Conservation (phyloP, 2,329 filamentous ascomycete species). For the Hymenoscyphus fraxineus region DNA sequence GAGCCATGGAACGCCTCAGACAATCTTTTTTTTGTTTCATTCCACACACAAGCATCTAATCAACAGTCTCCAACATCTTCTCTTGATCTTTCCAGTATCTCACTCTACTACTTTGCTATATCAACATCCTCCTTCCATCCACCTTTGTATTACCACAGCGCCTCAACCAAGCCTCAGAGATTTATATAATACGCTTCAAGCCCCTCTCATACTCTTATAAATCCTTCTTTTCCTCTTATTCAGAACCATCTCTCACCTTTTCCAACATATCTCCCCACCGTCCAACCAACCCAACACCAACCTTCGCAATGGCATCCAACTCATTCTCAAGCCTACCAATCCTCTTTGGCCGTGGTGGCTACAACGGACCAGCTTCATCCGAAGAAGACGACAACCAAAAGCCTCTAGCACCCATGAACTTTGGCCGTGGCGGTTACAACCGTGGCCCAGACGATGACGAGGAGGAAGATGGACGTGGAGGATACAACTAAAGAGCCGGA, state of each 20-base stretch:
- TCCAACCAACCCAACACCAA: conserved; percentile 13
- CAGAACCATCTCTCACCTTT: conserved; percentile 1
- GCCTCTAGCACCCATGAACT: conserved; percentile 5
- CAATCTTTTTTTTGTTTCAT: conserved; percentile 9
- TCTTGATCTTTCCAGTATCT: neutral
- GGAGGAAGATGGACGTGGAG: conserved; percentile 33
- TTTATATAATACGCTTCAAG: conserved; percentile 5
- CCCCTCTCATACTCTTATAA: conserved; percentile 3
- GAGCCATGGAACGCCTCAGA: conserved; percentile 10
- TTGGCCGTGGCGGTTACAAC: conserved; percentile 30
- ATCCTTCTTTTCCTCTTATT: conserved; percentile 1
- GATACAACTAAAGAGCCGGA: conserved; percentile 27
- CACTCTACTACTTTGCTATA: neutral
- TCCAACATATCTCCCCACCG: conserved; percentile 3
- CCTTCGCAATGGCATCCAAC: conserved; percentile 23
- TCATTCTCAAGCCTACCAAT: conserved; percentile 14
- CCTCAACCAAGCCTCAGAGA: neutral
- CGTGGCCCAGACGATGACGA: conserved; percentile 30
- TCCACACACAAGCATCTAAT: conserved; percentile 5
- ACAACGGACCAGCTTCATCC: conserved; percentile 20
- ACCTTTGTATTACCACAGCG: conserved; percentile 1
- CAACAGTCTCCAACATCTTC: conserved; percentile 3
- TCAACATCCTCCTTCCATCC: neutral
- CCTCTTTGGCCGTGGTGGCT: conserved; percentile 29
- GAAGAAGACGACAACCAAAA: conserved; percentile 7